These are phyloP conservation scores for Candida parachauliodes DNA, from an alignment of 805 yeast species.

Conservation along the genomic window DNA sequence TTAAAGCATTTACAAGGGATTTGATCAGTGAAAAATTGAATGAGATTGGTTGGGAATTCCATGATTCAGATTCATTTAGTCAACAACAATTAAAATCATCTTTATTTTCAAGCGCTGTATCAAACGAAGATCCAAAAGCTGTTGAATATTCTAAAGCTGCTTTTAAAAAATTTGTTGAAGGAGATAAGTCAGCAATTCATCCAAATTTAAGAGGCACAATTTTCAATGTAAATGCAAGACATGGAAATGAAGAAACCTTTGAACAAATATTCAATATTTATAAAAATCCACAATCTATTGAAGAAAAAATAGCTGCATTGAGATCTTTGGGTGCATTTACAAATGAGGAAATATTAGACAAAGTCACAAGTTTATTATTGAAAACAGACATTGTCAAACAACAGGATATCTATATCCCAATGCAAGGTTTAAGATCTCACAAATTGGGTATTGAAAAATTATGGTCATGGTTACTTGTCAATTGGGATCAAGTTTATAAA, in stretches of 20 bases:
- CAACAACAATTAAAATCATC: constrained; percentile 64
- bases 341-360: constrained; percentile 47
- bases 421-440: constrained; percentile 66
- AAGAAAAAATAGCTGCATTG: constrained; percentile 69
- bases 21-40: constrained; percentile 53
- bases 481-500: constrained; percentile 69
- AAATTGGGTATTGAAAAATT: constrained; percentile 62
- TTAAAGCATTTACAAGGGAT: constrained; percentile 50
- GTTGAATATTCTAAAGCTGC: constrained; percentile 44
- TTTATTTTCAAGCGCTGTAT: constrained; percentile 59
- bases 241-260: constrained; percentile 60
- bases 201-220: constrained; percentile 70
- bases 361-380: constrained; percentile 53
- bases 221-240: constrained; percentile 61
- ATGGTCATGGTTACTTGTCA: constrained; percentile 68
- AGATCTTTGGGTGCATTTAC: constrained; percentile 64
- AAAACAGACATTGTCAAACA: constrained; percentile 54
- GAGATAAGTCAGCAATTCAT: constrained; percentile 66
- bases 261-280: constrained; percentile 60
- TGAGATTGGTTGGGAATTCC: constrained; percentile 63
- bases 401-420: constrained; percentile 76
- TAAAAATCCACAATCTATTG: constrained; percentile 55
- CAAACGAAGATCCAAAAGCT: constrained; percentile 46
- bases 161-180: constrained; percentile 53
- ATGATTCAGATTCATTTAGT: constrained; percentile 51